Percentiles rank a stretch among this genome's conserved stretches.
phyloP scores from a whole-genome alignment of 345 rosid genomes.

The Cardiospermum halicacabum region DNA sequence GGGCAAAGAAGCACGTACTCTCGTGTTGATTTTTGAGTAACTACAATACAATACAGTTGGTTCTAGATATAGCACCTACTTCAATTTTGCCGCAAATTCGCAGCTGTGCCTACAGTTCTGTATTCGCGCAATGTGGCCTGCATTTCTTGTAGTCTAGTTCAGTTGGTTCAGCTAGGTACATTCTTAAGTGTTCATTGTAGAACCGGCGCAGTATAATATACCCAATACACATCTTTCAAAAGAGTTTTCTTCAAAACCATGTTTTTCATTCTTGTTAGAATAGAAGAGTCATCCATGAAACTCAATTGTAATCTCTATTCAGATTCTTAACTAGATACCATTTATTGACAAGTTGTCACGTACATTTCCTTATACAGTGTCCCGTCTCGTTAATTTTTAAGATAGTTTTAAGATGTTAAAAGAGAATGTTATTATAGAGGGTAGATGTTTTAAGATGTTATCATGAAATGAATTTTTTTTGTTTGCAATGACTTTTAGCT shows the following conservation, averaged over 20 bases:
- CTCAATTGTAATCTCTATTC: conserved; percentile 1
- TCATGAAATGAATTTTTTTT: no score
- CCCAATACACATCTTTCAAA: background rate
- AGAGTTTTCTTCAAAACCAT: background rate
- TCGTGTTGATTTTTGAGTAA: conserved; percentile 56
- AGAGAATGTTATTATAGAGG: no score
- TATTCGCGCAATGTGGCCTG: no score
- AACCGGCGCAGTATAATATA: background rate
- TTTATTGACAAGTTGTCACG: background rate
- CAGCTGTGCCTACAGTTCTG: background rate
- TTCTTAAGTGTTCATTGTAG: conserved; percentile 5
- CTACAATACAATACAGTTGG: conserved; percentile 16
- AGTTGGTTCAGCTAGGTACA: background rate
- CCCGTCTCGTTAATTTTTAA: no score
- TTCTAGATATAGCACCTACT: background rate
- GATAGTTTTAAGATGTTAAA: no score
- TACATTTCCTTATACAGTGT: background rate
- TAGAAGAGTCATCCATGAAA: background rate
- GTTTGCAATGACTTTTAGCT: no score
- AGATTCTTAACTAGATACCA: background rate
- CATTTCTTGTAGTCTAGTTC: background rate
- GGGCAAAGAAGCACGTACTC: conserved; percentile 59
- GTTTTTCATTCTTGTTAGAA: background rate
- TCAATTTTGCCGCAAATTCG: no score
- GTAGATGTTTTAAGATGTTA: no score